Conservation (phyloP, 257 asterid genomes). For the Penstemon barbatus region DNA sequence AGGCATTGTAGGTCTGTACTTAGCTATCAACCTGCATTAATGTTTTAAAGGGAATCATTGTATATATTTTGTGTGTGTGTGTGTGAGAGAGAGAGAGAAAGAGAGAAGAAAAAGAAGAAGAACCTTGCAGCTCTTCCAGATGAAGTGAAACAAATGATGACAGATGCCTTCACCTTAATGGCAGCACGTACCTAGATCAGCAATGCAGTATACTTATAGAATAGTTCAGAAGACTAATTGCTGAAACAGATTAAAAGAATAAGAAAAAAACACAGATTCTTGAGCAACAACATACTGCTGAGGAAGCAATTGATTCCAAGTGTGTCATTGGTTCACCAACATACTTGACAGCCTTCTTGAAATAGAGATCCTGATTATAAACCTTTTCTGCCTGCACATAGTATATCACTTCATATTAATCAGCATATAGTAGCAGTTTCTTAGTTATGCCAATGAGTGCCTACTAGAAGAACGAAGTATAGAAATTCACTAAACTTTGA, state of each 20-base stretch:
- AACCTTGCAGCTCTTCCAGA: slow-evolving; percentile 98
- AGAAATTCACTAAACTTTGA: not conserved
- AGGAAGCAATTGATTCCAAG: slow-evolving; percentile 86
- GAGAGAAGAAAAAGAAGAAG: not conserved
- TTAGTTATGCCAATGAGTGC: not conserved
- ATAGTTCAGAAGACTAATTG: not conserved
- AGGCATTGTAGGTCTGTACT: slow-evolving; percentile 95
- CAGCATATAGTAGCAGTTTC: slow-evolving; percentile 15
- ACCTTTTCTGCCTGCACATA: slow-evolving; percentile 83
- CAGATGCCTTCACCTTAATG: slow-evolving; percentile 90
- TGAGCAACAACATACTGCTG: slow-evolving; percentile 57
- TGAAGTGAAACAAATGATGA: slow-evolving; percentile 87
- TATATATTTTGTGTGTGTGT: not conserved
- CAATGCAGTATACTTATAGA: not conserved
- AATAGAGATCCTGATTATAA: slow-evolving; percentile 77
- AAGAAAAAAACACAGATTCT: not conserved
- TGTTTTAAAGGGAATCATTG: not conserved
- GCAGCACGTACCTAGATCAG: slow-evolving; percentile 82
- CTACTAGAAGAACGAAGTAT: not conserved
- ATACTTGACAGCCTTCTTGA: slow-evolving; percentile 66
- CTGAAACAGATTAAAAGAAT: not conserved
- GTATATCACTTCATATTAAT: not conserved
- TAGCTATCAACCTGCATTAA: slow-evolving; percentile 75
- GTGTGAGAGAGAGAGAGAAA: not conserved
- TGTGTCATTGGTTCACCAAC: slow-evolving; percentile 92